Evolutionary conservation across 768 basidiomycete species (phyloP), one percentile per base, ranked within the genome.

Genomic region (Lactarius hengduanensis): DNA sequence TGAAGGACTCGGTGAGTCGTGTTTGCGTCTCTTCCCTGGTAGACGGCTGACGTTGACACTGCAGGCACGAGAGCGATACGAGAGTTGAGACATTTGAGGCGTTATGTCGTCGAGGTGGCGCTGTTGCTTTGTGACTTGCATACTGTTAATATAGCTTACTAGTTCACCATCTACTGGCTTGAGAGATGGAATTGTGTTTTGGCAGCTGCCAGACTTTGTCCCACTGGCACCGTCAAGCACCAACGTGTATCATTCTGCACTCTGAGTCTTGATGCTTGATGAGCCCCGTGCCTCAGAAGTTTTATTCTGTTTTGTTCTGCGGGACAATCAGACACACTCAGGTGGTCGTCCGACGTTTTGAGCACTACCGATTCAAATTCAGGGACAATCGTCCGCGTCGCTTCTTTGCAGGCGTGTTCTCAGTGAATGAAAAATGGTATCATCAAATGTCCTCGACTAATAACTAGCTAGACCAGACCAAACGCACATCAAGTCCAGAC

Each of bases 1-100:
- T 83, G 57, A 86, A 89, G 73, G 88, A 90, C 75, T 82, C 86
- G 75, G 88, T 89, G 75, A 80, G 80, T 75, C 47, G 47, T 47
- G 10, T 30, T 40, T 16, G 16, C 8, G 8, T 40, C 1, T 10
- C 64, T 63, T 65, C 59, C 26, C 2, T 10, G 38, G 32, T 38
- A 47, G 28, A 53, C 61, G 3, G 10, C 56, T 64, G 43, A 55
- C 43, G 28, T 54, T 54, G 34, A n/a, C 16, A 2, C 7, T 54
- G 40, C 40, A 73, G 73, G 71, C 73, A 20, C 68, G 73, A 63
- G 71, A 73, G 62, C 68, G 71, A 26, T 74, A 72, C 41, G 71
- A 70, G 53, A 58, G 60, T 36, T 70, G 55, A 66, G 28, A 13
- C 3, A 11, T 13, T 13, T 38, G 11, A 34, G 7, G 8, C 22